A percentile compares a stretch with the other conserved stretches of the same genome.
Evolutionary conservation across 768 basidiomycete species (phyloP).

Genomic region (Leccinum rimulosum): DNA sequence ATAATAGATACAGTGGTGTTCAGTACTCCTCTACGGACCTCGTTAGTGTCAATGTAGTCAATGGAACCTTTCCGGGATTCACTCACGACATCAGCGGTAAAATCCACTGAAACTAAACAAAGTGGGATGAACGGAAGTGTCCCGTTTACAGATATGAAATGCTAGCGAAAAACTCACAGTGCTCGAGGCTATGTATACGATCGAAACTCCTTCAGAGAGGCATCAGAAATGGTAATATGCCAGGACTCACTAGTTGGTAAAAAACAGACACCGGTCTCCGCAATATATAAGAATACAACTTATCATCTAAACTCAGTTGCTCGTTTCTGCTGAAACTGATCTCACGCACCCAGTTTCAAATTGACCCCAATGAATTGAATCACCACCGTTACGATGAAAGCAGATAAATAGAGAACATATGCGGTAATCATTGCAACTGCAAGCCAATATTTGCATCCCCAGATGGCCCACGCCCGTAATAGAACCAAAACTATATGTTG

Average conservation of each 20-base stretch:
- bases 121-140: neutral
- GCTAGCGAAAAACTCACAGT: neutral
- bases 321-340: neutral
- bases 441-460: slow-evolving; percentile 3
- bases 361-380: neutral
- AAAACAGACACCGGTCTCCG: neutral
- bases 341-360: neutral
- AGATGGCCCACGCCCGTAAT: slow-evolving; percentile 17
- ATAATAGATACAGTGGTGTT: neutral
- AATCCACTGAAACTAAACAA: neutral
- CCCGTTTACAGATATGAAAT: neutral
- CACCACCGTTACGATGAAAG: neutral
- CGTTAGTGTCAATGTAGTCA: neutral
- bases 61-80: neutral
- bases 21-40: neutral
- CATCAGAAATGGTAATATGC: neutral
- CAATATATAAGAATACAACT: neutral
- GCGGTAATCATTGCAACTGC: neutral
- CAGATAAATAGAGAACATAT: slow-evolving; percentile 7
- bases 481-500: slow-evolving; percentile 12
- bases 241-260: neutral
- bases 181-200: neutral
- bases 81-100: neutral
- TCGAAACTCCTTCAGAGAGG: neutral
- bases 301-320: neutral